phyloP scores from a whole-genome alignment of 2,329 filamentous ascomycete genomes.

The Volutella citrinella region DNA sequence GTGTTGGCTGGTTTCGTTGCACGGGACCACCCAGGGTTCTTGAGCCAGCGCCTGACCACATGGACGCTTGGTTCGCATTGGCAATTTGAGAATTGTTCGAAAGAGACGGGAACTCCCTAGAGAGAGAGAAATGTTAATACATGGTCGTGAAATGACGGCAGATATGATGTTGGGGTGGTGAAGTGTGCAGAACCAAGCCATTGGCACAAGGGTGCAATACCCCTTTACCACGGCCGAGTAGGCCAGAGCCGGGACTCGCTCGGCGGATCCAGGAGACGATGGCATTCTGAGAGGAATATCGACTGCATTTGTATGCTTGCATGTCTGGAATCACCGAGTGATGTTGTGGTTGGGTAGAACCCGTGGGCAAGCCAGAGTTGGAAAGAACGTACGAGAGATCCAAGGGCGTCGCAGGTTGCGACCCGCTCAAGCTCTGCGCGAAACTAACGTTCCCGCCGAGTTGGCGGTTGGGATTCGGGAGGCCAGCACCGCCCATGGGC shows the following conservation, averaged over 20 bases:
- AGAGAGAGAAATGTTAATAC: neutral
- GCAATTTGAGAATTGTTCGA: conserved; percentile 58
- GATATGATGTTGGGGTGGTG: neutral
- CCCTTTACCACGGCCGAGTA: conserved; percentile 33
- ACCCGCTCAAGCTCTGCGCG: conserved; percentile 62
- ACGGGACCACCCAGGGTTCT: conserved; percentile 47
- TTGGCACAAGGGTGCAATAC: conserved; percentile 17
- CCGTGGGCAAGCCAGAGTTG: too few species aligned
- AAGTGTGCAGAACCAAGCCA: conserved; percentile 2
- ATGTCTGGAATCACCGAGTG: too few species aligned
- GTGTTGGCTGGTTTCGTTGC: conserved; percentile 50
- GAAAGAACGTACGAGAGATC: conserved; percentile 60
- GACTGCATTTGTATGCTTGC: too few species aligned
- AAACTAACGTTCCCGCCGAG: conserved; percentile 61
- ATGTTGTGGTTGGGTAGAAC: too few species aligned
- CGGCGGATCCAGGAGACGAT: too few species aligned
- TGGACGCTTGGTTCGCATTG: conserved; percentile 45
- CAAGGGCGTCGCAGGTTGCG: conserved; percentile 59
- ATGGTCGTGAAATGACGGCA: neutral
- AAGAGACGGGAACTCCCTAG: conserved; percentile 65
- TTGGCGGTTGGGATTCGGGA: conserved; percentile 53
- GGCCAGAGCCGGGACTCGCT: conserved; percentile 15
- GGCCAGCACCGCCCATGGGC: conserved; percentile 55
- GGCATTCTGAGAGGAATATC: too few species aligned
- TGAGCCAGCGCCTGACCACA: conserved; percentile 53